Conservation (phyloP, 331 rosid species). For the Prunus yedoensis region DNA sequence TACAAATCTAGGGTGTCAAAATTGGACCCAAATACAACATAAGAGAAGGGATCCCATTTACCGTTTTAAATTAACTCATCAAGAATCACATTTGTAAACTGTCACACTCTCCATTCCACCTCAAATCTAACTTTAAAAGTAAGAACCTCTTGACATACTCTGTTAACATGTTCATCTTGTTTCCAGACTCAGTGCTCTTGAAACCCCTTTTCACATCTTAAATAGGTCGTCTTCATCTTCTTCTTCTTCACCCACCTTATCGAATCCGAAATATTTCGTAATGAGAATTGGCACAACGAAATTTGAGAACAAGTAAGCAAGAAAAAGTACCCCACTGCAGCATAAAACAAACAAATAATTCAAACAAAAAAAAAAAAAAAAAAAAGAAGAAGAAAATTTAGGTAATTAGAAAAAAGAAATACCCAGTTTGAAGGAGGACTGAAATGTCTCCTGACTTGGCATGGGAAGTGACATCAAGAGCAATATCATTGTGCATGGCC, state of each 20-base stretch:
- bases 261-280: constrained; percentile 33
- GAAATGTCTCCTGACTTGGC: constrained; percentile 42
- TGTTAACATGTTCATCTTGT: background rate
- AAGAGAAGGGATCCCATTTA: too few species aligned
- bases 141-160: background rate
- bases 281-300: constrained; percentile 51
- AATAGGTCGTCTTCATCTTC: constrained; percentile 27
- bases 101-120: too few species aligned
- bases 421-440: constrained; percentile 41
- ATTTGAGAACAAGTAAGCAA: constrained; percentile 40
- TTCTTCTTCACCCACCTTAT: constrained; percentile 31
- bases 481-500: constrained; percentile 37
- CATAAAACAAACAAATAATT: background rate
- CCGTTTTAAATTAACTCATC: too few species aligned
- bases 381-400: background rate
- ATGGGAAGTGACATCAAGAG: constrained; percentile 30
- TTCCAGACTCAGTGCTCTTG: background rate
- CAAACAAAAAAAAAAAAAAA: too few species aligned
- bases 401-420: background rate
- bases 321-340: constrained; percentile 51
- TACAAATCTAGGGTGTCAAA: too few species aligned
- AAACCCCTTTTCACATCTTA: background rate
- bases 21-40: too few species aligned
- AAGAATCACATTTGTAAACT: too few species aligned
- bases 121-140: too few species aligned